Percentiles rank a stretch among this genome's conserved stretches.
These are phyloP conservation scores for Rhinocladiella similis DNA, from an alignment of 2,329 filamentous ascomycete genomes.

Conservation along the genomic window DNA sequence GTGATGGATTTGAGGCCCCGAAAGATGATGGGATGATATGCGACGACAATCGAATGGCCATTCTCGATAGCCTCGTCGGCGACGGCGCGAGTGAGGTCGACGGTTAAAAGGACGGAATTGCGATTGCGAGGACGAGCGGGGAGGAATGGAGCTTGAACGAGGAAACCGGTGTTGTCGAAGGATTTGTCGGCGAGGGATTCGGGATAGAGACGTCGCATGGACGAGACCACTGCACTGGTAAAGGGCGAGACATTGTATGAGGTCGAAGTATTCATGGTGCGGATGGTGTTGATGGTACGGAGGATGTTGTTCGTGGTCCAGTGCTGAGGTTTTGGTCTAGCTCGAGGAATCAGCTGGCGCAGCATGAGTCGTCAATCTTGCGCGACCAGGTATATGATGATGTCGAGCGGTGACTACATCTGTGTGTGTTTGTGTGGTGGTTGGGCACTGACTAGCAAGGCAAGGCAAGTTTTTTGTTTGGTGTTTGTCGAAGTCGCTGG, in stretches of 20 bases:
- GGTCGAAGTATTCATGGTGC: slow-evolving; percentile 17
- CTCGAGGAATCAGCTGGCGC: slow-evolving; percentile 6
- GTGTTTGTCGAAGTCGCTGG: background rate
- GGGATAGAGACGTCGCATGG: slow-evolving; percentile 86
- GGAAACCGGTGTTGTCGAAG: slow-evolving; percentile 93
- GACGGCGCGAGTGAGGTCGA: slow-evolving; percentile 86
- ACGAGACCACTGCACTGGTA: slow-evolving; percentile 67
- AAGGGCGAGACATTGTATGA: slow-evolving; percentile 54
- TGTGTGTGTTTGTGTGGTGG: no score
- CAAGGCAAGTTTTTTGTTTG: background rate
- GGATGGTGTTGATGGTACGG: background rate
- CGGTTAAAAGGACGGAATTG: slow-evolving; percentile 75
- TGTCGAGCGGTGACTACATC: no score
- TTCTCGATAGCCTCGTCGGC: slow-evolving; percentile 83
- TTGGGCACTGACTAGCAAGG: background rate
- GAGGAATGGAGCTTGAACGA: slow-evolving; percentile 68
- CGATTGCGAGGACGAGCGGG: slow-evolving; percentile 53
- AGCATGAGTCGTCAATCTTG: slow-evolving; percentile 8
- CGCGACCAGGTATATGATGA: background rate
- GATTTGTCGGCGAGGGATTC: slow-evolving; percentile 83
- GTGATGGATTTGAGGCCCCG: slow-evolving; percentile 86
- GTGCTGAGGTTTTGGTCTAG: background rate
- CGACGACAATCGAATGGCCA: slow-evolving; percentile 75
- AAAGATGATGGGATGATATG: slow-evolving; percentile 98
- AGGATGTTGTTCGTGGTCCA: no score